Percentiles rank a stretch among this genome's conserved stretches.
phyloP scores from a whole-genome alignment of 768 basidiomycete species.

The Neoboletus brunneissimus region DNA sequence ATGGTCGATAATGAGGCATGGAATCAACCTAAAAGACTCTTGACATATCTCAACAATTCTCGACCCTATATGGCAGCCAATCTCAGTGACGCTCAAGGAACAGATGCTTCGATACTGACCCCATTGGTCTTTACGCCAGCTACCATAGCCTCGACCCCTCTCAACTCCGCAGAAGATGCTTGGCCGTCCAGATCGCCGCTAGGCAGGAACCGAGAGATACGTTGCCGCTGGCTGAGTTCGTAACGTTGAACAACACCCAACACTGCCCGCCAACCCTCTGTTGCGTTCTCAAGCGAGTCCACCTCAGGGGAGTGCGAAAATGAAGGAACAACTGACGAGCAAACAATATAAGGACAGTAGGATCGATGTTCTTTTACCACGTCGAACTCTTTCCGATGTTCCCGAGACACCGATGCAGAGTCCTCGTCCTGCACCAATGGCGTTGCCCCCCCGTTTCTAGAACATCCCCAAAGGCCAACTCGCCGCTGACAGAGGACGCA shows the following conservation, averaged over 20 bases:
- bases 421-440: constrained; percentile 11
- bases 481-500: constrained; percentile 76
- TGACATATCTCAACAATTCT: constrained; percentile 72
- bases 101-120: constrained; percentile 41
- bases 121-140: constrained; percentile 72
- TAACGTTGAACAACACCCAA: constrained; percentile 64
- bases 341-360: constrained; percentile 81
- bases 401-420: constrained; percentile 19
- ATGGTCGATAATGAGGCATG: neutral
- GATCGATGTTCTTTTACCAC: constrained; percentile 79
- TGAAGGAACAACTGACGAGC: constrained; percentile 62
- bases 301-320: constrained; percentile 35
- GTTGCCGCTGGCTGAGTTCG: constrained; percentile 57
- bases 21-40: constrained; percentile 56
- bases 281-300: constrained; percentile 24
- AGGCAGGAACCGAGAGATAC: constrained; percentile 33
- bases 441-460: constrained; percentile 22
- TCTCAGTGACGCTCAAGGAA: constrained; percentile 10
- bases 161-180: constrained; percentile 36
- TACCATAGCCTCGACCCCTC: constrained; percentile 70
- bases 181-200: constrained; percentile 25
- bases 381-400: constrained; percentile 55
- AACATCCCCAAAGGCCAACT: constrained; percentile 75
- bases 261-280: constrained; percentile 85
- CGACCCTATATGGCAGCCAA: constrained; percentile 46